Base-by-base conservation (phyloP, 225 moss, liverwort and hornwort genomes). In the Straminergon stramineum region DNA sequence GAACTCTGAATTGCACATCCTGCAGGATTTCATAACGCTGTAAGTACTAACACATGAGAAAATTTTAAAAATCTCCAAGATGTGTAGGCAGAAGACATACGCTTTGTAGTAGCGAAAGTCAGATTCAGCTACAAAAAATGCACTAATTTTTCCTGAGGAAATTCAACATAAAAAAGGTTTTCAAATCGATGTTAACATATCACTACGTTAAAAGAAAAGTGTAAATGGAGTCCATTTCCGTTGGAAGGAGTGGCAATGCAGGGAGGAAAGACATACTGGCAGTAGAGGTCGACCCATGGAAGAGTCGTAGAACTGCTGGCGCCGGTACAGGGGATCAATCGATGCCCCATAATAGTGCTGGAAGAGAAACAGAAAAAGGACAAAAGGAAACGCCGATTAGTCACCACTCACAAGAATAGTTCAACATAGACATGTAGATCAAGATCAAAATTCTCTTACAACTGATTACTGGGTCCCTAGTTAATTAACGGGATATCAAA, bases 1-100 rank as follows among this genome's bases (percentile, higher is more conserved):
- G 94, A 28, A 95, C 94, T 67, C 90, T 69, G 87, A 95, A 95
- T 81, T 93, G 93, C 80, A 95, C 94, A 88, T 95, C 94, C 94
- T 95, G 94, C 39, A 88, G 27, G 28, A 56, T 58, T 45, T 7
- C 62, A 78, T 30, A 35, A 37, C 2, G 13, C 15, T 53, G 12
- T 85, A 24, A 85, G 34, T 34, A 39, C 27, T 30, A 41, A 17
- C 26, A 43, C 58, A 18, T 51, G 14, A 84, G 31, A 16, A 31
- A 52, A 66, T n/a, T n/a, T n/a, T n/a, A 28, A 19, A 19, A 26
- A 41, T 6, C 41, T 52, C 55, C 28, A 66, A 26, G 9, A n/a
- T 15, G 11, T 45, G 15, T 5, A 35, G 27, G 51, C 62, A 75
- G 19, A 7, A 35, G 30, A 37, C 35, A 37, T 6, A 11, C 17